A percentile compares a stretch with the other conserved stretches of the same genome.
phyloP scores from a whole-genome alignment of 177 flowering plant genomes.

The Vitis hybrid region DNA sequence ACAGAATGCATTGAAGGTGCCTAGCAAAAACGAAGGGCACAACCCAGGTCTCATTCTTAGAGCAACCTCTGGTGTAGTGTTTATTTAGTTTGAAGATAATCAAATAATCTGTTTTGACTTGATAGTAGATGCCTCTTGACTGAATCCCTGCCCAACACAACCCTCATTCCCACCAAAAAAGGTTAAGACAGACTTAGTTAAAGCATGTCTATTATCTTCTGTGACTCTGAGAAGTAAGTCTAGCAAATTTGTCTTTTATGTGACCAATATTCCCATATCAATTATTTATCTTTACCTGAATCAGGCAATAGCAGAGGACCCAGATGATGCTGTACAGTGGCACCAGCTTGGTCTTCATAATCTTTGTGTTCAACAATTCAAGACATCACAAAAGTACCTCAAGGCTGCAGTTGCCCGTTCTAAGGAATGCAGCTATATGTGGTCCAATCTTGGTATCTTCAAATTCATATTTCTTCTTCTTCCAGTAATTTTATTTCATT shows the following conservation, averaged over 20 bases:
- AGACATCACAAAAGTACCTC: constrained; percentile 72
- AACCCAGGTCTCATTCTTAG: no score
- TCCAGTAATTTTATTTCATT: neutral
- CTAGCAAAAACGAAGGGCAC: no score
- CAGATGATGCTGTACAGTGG: constrained; percentile 86
- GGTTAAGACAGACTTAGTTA: no score
- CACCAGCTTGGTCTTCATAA: constrained; percentile 91
- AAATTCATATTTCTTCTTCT: neutral
- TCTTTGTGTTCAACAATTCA: constrained; percentile 72
- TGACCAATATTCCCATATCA: neutral
- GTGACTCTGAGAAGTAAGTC: no score
- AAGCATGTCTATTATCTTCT: no score
- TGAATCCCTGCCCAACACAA: no score
- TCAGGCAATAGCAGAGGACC: constrained; percentile 87
- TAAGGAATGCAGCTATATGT: constrained; percentile 64
- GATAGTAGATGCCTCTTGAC: no score
- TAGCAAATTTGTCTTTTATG: neutral
- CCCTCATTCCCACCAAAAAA: no score
- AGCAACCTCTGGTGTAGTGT: no score
- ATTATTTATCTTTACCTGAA: constrained; percentile 14
- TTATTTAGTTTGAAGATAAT: no score
- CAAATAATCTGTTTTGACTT: no score
- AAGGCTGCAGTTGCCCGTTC: constrained; percentile 74
- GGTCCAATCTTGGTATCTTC: constrained; percentile 87
- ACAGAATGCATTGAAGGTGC: no score